Base-by-base conservation (phyloP, 345 rosid genomes). In the Citrus inodora region DNA sequence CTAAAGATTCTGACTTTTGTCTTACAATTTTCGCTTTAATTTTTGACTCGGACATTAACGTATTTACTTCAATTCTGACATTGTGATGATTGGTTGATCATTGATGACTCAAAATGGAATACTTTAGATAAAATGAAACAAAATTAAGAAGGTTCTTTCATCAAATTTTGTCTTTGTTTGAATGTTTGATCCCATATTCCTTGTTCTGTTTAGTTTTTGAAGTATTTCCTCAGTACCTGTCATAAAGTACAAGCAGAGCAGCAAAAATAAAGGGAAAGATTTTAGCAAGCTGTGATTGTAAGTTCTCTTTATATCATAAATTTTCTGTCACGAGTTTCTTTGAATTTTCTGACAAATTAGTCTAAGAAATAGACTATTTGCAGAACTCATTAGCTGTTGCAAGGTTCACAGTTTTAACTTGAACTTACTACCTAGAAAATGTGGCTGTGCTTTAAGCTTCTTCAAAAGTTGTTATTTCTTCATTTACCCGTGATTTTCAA, bases 401-500 rank as follows among this genome's bases (percentile, higher is more conserved):
- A 27, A 28, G 5, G 33, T 25, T 56, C 27, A 66, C 65, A 35
- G 25, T 40, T n/a, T 40, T 19, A 9, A 13, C 48, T 65, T 30
- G 70, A 48, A 27, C 46, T 10, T 65, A 4, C 19, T 51, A 5
- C 27, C 27, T 4, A n/a, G n/a, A 64, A 37, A 64, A 24, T 55
- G 77, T 53, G 27, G 65, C 37, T 2, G 42, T 63, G 40, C 58
- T 63, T 80, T 75, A 53, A 48, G 37, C 77, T 69, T 48, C 38
- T 7, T 22, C 35, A 35, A 51, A 77, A 74, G 78, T n/a, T 30
- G 56, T 28, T 46, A 67, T 32, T 68, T 32, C 27, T 38, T 7
- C 70, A 75, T 75, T 38, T 76, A 73, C 73, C 64, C 81, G 27
- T 82, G 83, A 71, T 78, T 68, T 77, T 62, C 51, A 32, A 17